Base-by-base conservation (phyloP, 805 yeast species). In the Schwanniomyces vanrijiae region DNA sequence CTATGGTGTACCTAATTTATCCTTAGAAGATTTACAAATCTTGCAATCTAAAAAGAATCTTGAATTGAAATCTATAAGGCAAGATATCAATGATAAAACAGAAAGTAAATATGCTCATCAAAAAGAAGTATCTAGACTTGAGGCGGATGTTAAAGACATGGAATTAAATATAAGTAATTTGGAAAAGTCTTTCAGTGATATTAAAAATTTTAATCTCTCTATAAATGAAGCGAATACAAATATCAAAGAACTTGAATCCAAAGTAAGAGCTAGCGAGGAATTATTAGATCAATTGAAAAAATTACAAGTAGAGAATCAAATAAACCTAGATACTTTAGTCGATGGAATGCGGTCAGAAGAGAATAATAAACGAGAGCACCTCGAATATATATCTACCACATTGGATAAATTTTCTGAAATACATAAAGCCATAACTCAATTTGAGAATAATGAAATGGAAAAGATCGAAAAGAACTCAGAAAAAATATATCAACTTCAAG, bases 111-210 rank as follows among this genome's bases (percentile, higher is more conserved):
- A 81, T 42, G 46, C 56, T 4, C 60, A 63, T 7, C 75, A 77
- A 21, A 70, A 71, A 37, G 80, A 77, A 31, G 46, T 77, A 18
- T 66, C 70, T 6, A 62, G 69, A 11, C 52, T 82, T 19, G 86
- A 84, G 48, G 73, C 68, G 28, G 62, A 64, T 29, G 62, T 83
- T 11, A 81, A 82, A 48, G 88, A 83, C 53, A 73, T 76, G 44
- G 71, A 73, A 54, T 60, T 85, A 38, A 55, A 59, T 2, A 76
- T 87, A 21, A 78, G 81, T 52, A 73, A 77, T 38, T 59, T 81
- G 46, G 87, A 84, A 55, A 71, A 68, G 40, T 65, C 81, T 4
- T 65, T 81, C 25, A 59, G 73, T 40, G 86, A 82, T 47, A 68
- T 75, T 29, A 65, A 65, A 18, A 72, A 68, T 44, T 55, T 78